phyloP scores from a whole-genome alignment of 768 basidiomycete species.

The Suillus plorans region DNA sequence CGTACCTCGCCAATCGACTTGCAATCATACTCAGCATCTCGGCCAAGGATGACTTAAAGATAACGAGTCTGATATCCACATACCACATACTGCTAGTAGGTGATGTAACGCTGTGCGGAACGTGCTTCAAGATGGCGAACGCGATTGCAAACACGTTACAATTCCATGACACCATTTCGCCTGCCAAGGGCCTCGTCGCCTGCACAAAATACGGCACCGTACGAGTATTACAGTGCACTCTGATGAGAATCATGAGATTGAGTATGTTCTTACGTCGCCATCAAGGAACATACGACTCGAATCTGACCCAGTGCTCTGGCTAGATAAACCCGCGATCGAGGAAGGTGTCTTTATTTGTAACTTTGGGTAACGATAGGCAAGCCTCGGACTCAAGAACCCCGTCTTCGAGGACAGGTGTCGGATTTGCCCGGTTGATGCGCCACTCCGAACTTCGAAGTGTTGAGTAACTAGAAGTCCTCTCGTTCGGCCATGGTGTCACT shows the following conservation, averaged over 20 bases:
- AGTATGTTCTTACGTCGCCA: neutral
- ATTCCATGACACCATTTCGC: no score
- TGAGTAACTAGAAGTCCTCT: no score
- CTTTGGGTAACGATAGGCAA: slow-evolving; percentile 1
- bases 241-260: neutral
- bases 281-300: neutral
- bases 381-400: neutral
- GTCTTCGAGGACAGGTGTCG: neutral
- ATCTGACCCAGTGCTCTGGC: neutral
- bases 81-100: neutral
- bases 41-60: neutral
- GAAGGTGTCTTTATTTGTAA: neutral
- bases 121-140: neutral
- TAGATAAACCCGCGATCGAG: neutral
- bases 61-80: neutral
- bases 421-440: neutral
- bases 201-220: neutral
- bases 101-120: neutral
- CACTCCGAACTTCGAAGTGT: neutral
- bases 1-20: neutral
- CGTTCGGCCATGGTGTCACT: neutral
- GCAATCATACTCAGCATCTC: no score
- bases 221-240: neutral
- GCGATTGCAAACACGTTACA: neutral
- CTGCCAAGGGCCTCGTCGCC: neutral